A percentile compares a stretch with the other conserved stretches of the same genome.
phyloP scores from a whole-genome alignment of 768 basidiomycete species.

The Tricholoma flavovirens region DNA sequence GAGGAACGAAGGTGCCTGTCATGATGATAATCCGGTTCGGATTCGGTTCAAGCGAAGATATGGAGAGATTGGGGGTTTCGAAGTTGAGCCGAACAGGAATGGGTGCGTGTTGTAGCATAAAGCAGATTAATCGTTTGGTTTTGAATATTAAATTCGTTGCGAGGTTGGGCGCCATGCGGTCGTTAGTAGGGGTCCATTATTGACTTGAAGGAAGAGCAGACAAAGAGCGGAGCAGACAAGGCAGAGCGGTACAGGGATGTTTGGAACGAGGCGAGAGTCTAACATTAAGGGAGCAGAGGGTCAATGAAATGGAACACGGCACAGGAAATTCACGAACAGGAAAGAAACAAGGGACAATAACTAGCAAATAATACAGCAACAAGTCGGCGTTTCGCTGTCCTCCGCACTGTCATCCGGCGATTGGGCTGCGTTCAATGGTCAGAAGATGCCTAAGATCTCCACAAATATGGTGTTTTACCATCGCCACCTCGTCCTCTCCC shows the following conservation, averaged over 20 bases:
- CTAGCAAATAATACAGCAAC: conserved; percentile 18
- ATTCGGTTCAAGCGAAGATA: too few relatives aligned
- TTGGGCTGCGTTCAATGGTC: neutral
- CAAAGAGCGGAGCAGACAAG: neutral
- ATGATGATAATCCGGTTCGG: neutral
- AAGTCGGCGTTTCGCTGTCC: conserved; percentile 10
- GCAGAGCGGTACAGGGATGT: too few relatives aligned
- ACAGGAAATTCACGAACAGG: neutral
- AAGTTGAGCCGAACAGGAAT: neutral
- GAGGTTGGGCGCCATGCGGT: too few relatives aligned
- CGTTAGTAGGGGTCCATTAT: neutral
- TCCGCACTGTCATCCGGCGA: conserved; percentile 4
- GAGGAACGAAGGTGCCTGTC: neutral
- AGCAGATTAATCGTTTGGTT: too few relatives aligned
- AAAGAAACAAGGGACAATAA: neutral
- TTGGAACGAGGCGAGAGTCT: neutral
- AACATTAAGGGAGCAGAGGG: neutral
- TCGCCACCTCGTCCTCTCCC: conserved; percentile 20
- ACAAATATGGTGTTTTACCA: conserved; percentile 18
- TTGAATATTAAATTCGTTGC: too few relatives aligned
- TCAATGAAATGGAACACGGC: neutral
- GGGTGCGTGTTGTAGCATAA: too few relatives aligned
- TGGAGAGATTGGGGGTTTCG: neutral
- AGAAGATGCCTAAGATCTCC: neutral
- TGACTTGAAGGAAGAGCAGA: neutral